Evolutionary conservation across 352 stramenopile species (phyloP).

Genomic region (Phytophthora ramorum): DNA sequence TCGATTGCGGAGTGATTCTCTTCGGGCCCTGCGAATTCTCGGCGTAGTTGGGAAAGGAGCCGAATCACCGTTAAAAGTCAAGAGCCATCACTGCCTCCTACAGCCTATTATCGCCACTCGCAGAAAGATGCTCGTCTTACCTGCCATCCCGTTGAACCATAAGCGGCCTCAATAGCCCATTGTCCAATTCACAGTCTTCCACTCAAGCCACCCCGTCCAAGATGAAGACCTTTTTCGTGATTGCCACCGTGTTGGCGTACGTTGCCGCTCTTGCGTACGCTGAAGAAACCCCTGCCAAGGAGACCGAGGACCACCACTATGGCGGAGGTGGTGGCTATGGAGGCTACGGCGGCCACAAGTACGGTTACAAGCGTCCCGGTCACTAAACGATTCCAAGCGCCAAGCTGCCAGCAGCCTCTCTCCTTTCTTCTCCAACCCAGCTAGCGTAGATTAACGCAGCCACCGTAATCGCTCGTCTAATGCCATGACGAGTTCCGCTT

Average conservation of each 20-base stretch:
- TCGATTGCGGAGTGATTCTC: slow-evolving; percentile 4
- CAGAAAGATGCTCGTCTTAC: background rate
- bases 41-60: slow-evolving; percentile 14
- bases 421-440: too few species aligned
- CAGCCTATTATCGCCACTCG: background rate
- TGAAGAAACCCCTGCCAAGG: slow-evolving; percentile 4
- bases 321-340: background rate
- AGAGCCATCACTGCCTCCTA: background rate
- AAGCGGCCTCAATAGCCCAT: slow-evolving; percentile 6
- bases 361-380: background rate
- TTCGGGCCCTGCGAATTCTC: background rate
- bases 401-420: background rate
- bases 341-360: background rate
- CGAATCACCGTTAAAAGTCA: slow-evolving; percentile 1
- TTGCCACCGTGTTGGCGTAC: slow-evolving; percentile 20
- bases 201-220: slow-evolving; percentile 5
- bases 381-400: background rate
- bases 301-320: slow-evolving; percentile 8
- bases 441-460: background rate
- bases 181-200: slow-evolving; percentile 10
- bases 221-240: slow-evolving; percentile 30
- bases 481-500: too few species aligned
- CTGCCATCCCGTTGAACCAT: background rate
- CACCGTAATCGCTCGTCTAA: background rate
- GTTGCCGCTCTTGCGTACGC: slow-evolving; percentile 9